Conservation (phyloP, 768 basidiomycete species). For the Tricholoma furcatifolium region DNA sequence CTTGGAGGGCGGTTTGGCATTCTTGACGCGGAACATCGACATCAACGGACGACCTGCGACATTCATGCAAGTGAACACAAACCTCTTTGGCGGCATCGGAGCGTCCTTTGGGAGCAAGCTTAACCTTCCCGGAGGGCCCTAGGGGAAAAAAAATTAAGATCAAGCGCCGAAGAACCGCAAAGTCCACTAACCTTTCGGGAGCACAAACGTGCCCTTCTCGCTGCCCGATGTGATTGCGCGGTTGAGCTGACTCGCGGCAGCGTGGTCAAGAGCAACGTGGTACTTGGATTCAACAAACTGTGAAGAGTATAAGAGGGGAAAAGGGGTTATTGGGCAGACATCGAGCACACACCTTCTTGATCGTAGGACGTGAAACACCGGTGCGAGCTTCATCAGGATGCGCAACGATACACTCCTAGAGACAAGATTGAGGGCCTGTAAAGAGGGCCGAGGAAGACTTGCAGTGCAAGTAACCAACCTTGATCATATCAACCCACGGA, state of each 20-base stretch:
- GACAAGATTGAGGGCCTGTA: slow-evolving; percentile 13
- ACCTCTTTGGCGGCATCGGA: slow-evolving; percentile 58
- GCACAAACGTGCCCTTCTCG: slow-evolving; percentile 46
- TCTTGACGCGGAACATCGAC: slow-evolving; percentile 20
- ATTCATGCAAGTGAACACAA: background rate
- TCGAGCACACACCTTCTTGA: slow-evolving; percentile 65
- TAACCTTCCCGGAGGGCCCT: slow-evolving; percentile 39
- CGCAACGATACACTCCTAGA: slow-evolving; percentile 68
- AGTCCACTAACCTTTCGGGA: slow-evolving; percentile 44
- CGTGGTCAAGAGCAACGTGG: slow-evolving; percentile 70
- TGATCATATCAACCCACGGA: slow-evolving; percentile 79
- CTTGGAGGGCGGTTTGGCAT: slow-evolving; percentile 43
- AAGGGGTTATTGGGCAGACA: slow-evolving; percentile 10
- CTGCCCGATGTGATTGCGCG: slow-evolving; percentile 67
- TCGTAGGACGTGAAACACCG: slow-evolving; percentile 77
- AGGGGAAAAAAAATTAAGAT: slow-evolving; percentile 1
- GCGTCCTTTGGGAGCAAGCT: slow-evolving; percentile 55
- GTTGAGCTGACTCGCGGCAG: slow-evolving; percentile 75
- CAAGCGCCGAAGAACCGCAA: slow-evolving; percentile 4
- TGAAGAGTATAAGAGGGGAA: slow-evolving; percentile 11
- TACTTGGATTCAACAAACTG: slow-evolving; percentile 85
- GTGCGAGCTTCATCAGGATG: slow-evolving; percentile 67
- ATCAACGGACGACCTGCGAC: slow-evolving; percentile 8
- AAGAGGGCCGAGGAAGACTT: background rate
- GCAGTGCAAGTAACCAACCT: slow-evolving; percentile 40